Conservation (phyloP, 164 flowering plant genomes). For the Berberis vulgaris region DNA sequence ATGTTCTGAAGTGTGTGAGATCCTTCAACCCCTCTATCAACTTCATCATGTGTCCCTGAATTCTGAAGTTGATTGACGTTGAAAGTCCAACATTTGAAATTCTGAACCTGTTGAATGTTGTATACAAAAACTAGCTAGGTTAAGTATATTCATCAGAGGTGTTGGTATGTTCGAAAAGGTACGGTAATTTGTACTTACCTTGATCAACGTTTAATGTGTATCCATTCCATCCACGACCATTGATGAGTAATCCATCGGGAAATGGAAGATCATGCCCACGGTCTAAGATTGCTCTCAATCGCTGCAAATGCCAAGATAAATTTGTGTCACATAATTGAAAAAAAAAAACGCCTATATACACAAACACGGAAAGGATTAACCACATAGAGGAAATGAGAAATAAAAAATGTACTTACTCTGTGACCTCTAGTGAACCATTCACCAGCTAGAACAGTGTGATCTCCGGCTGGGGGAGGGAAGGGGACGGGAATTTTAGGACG, state of each 20-base stretch:
- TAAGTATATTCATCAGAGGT: too few species aligned
- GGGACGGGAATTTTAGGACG: conserved; percentile 90
- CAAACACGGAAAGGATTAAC: not conserved
- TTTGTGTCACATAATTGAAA: not conserved
- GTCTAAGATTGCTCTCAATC: conserved; percentile 45
- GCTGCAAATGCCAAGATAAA: conserved; percentile 29
- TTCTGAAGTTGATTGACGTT: not conserved
- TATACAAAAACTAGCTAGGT: too few species aligned
- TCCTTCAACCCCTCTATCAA: not conserved
- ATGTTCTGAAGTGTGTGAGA: not conserved
- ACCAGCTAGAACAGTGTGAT: conserved; percentile 66
- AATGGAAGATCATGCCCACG: conserved; percentile 58
- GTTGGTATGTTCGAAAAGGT: too few species aligned
- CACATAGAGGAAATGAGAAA: not conserved
- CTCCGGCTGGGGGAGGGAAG: conserved; percentile 77
- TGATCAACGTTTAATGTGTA: conserved; percentile 69
- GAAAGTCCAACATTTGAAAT: not conserved
- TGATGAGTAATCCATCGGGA: conserved; percentile 91
- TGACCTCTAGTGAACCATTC: conserved; percentile 87
- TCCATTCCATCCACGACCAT: conserved; percentile 89
- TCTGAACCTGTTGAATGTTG: not conserved
- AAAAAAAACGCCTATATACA: not conserved
- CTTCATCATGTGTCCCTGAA: not conserved
- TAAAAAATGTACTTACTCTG: conserved; percentile 28
- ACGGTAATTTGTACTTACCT: conserved; percentile 28